phyloP scores from a whole-genome alignment of 441 rosid genomes.

The Pelargonium hybrid region DNA sequence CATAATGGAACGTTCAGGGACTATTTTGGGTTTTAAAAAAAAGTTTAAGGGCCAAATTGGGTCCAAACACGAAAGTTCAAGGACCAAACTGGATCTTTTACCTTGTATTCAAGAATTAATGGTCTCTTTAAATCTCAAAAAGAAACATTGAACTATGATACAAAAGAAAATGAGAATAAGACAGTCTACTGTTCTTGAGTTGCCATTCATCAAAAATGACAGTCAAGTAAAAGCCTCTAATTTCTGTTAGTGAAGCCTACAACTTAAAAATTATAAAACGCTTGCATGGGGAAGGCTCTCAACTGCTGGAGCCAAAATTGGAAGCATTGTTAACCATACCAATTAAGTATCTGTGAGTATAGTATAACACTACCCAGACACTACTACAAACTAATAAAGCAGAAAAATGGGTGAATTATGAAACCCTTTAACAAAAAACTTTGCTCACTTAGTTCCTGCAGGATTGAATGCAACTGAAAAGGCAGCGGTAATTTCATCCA shows the following conservation, averaged over 20 bases:
- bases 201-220: background rate
- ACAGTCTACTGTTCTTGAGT: background rate
- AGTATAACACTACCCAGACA: background rate
- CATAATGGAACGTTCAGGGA: no score
- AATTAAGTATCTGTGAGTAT: background rate
- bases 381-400: background rate
- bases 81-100: no score
- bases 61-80: no score
- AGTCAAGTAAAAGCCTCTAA: background rate
- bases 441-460: conserved; percentile 69
- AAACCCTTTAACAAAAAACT: background rate
- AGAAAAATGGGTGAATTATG: background rate
- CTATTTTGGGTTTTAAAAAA: no score
- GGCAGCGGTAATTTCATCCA: conserved; percentile 93
- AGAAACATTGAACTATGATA: conserved; percentile 5
- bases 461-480: conserved; percentile 80
- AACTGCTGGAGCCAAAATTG: background rate
- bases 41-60: no score
- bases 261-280: background rate
- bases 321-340: background rate
- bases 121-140: background rate
- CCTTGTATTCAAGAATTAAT: background rate
- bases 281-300: background rate
- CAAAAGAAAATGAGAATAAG: background rate
- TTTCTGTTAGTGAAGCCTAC: background rate